These are phyloP conservation scores for Rhodocollybia butyracea DNA, from an alignment of 768 basidiomycete species.

Conservation along the genomic window DNA sequence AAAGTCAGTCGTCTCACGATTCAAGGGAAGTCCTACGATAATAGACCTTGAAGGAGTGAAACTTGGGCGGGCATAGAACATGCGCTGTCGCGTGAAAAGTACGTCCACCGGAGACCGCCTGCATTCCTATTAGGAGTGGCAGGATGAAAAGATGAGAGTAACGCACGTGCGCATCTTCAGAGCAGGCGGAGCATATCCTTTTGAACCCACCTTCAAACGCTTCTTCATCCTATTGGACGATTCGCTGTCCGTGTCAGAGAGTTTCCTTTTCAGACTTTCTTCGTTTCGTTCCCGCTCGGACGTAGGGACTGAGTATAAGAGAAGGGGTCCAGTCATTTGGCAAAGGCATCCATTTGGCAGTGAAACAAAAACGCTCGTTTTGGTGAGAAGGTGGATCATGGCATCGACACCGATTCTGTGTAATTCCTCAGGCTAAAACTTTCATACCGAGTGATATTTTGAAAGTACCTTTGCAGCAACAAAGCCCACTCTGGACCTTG, in stretches of 20 bases:
- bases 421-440: not conserved
- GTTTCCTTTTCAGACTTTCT: not conserved
- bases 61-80: slow-evolving; percentile 69
- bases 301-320: slow-evolving; percentile 34
- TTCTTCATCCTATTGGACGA: not conserved
- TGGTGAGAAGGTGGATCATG: slow-evolving; percentile 75
- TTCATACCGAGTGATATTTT: not conserved
- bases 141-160: not conserved
- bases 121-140: not conserved
- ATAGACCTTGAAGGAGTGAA: slow-evolving; percentile 46
- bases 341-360: slow-evolving; percentile 83
- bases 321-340: slow-evolving; percentile 75
- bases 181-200: not conserved
- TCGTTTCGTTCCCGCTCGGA: not conserved
- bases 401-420: slow-evolving; percentile 72
- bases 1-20: slow-evolving; percentile 44
- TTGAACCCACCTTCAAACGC: not conserved
- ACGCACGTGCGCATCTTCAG: not conserved
- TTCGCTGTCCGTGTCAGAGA: not conserved
- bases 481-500: slow-evolving; percentile 64
- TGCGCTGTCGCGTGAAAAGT: slow-evolving; percentile 45
- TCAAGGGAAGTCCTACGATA: slow-evolving; percentile 61
- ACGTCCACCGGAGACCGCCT: slow-evolving; percentile 45
- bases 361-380: slow-evolving; percentile 71
- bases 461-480: slow-evolving; percentile 55